These are phyloP conservation scores for Geranium incanum DNA, from an alignment of 441 rosid species.

Conservation along the genomic window DNA sequence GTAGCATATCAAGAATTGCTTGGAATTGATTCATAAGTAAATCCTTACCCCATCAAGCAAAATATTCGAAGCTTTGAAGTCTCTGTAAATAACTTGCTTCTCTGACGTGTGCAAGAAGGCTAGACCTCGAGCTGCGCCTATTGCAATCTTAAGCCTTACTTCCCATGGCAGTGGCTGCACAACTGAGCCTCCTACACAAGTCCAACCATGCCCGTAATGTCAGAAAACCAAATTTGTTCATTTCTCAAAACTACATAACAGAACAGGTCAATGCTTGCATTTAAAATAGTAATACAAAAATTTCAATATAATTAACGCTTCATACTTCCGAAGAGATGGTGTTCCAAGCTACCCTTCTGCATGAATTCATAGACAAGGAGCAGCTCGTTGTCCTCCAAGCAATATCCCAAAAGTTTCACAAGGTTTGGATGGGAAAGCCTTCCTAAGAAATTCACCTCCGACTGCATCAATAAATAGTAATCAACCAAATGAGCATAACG, in stretches of 20 bases:
- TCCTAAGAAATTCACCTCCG: conserved; percentile 50
- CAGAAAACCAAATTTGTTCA: not conserved
- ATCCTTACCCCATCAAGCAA: conserved; percentile 46
- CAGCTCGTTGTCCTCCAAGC: conserved; percentile 50
- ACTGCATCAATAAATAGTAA: conserved; percentile 29
- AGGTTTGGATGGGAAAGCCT: conserved; percentile 50
- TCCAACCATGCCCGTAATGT: not conserved
- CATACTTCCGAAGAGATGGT: conserved; percentile 49
- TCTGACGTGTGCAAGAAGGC: conserved; percentile 42
- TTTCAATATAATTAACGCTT: not conserved
- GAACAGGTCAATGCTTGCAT: not conserved
- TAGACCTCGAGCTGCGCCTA: conserved; percentile 52
- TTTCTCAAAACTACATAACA: not conserved
- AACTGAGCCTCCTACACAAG: conserved; percentile 6
- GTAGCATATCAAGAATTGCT: not conserved
- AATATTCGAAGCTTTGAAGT: conserved; percentile 55
- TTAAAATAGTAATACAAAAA: not conserved
- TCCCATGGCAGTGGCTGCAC: conserved; percentile 56
- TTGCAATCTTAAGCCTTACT: conserved; percentile 39
- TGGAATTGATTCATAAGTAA: not conserved
- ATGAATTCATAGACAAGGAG: conserved; percentile 52
- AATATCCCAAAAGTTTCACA: conserved; percentile 44
- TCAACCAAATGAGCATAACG: not conserved
- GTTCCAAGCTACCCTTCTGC: conserved; percentile 47
- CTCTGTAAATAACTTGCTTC: conserved; percentile 48